Evolutionary conservation across 345 rosid genomes (phyloP).

Genomic region (Eucalyptus regnans): DNA sequence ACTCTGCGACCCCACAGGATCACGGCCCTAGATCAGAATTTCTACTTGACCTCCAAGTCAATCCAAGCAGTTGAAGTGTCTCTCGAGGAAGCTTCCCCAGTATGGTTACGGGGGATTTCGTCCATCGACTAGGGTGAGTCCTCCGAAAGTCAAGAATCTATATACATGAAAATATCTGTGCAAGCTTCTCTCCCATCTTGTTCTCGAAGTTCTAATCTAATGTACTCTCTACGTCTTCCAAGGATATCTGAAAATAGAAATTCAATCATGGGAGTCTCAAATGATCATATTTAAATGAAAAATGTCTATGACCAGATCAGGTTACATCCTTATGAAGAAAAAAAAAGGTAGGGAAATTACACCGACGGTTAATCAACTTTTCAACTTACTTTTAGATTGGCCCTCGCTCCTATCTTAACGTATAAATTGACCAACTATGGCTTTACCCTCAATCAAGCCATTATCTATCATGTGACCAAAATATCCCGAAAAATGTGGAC

Average conservation of each 20-base stretch:
- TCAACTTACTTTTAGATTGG: neutral
- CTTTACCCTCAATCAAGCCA: neutral
- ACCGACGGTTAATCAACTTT: neutral
- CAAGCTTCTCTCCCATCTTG: neutral
- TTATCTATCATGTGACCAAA: neutral
- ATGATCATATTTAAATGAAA: no score
- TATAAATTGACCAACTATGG: neutral
- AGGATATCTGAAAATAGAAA: neutral
- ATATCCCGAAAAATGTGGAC: neutral
- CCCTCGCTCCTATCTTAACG: neutral
- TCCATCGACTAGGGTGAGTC: neutral
- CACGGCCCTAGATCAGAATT: neutral
- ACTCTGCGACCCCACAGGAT: neutral
- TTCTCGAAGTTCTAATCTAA: neutral
- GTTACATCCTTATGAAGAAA: neutral
- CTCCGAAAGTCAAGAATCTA: neutral
- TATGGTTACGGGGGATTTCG: neutral
- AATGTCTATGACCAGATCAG: neutral
- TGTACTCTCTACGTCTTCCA: neutral
- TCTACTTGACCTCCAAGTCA: neutral
- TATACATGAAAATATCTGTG: neutral
- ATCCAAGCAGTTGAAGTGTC: neutral
- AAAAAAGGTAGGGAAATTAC: neutral
- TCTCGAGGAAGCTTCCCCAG: neutral
- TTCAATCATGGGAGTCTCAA: neutral